Conservation (phyloP, 176 grass and related monocot genomes). For the Oryza glumipatula region DNA sequence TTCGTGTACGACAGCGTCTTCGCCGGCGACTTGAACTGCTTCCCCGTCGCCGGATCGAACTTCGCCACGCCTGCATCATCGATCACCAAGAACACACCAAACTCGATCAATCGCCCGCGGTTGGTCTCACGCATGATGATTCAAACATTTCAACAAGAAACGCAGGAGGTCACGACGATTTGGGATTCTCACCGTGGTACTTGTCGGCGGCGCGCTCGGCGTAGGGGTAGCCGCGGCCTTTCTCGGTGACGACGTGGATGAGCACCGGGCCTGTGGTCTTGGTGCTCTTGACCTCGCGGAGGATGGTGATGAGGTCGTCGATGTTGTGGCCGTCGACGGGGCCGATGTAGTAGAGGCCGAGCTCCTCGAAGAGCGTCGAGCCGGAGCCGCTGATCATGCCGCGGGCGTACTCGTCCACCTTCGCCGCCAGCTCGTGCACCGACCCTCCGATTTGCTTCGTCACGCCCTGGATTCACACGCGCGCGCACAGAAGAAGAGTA, state of each 20-base stretch:
- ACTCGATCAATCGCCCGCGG: neutral
- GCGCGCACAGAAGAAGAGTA: neutral
- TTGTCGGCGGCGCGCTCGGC: slow-evolving; percentile 94
- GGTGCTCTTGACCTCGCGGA: slow-evolving; percentile 89
- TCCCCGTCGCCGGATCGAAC: slow-evolving; percentile 94
- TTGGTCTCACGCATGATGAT: neutral
- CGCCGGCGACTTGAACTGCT: slow-evolving; percentile 74
- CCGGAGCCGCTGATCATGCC: slow-evolving; percentile 97
- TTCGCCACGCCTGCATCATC: slow-evolving; percentile 65
- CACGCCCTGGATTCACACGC: slow-evolving; percentile 57
- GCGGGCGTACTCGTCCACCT: slow-evolving; percentile 99
- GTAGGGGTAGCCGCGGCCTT: slow-evolving; percentile 96
- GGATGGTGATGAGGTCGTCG: slow-evolving; percentile 86
- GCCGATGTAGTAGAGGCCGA: slow-evolving; percentile 97
- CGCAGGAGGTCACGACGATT: too few species aligned
- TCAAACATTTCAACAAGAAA: neutral
- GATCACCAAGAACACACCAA: neutral
- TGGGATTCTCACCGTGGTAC: slow-evolving; percentile 74
- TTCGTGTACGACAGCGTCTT: slow-evolving; percentile 88
- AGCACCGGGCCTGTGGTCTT: slow-evolving; percentile 92
- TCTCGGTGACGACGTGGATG: slow-evolving; percentile 94
- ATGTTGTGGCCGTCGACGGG: slow-evolving; percentile 96
- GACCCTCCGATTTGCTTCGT: slow-evolving; percentile 94
- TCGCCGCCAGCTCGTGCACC: slow-evolving; percentile 87
- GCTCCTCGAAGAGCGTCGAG: slow-evolving; percentile 90